These are phyloP conservation scores for Quercus dentata DNA, from an alignment of 306 rosid genomes.

Conservation along the genomic window DNA sequence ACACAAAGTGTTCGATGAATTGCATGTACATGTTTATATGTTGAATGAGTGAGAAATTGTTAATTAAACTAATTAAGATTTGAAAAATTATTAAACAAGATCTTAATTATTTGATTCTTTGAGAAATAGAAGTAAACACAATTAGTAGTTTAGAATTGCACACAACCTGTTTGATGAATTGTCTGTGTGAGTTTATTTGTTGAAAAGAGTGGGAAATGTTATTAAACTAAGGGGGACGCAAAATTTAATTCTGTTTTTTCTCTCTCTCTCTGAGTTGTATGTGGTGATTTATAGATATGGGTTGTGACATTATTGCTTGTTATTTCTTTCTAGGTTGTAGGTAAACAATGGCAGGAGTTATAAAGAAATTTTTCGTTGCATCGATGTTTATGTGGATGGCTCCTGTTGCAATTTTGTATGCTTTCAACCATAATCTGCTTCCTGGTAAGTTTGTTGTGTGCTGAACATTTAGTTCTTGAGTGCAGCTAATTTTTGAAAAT, in stretches of 20 bases:
- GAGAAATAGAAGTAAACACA: too few species aligned
- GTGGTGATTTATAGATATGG: neutral
- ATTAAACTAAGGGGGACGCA: neutral
- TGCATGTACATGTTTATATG: too few species aligned
- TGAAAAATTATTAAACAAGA: too few species aligned
- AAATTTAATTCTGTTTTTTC: neutral
- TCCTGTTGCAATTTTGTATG: conserved; percentile 71
- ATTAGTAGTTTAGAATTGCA: neutral
- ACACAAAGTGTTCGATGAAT: too few species aligned
- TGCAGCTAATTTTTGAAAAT: neutral
- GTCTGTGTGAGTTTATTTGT: neutral
- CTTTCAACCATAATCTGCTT: conserved; percentile 63
- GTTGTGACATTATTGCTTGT: neutral
- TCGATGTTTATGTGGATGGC: conserved; percentile 73
- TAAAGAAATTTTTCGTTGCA: conserved; percentile 62
- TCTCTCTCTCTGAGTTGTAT: neutral
- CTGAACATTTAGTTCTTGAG: neutral
- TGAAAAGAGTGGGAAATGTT: neutral
- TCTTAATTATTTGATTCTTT: too few species aligned
- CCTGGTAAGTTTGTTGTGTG: conserved; percentile 53
- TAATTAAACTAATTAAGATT: too few species aligned
- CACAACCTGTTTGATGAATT: neutral
- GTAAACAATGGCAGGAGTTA: conserved; percentile 50
- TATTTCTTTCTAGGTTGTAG: conserved; percentile 26
- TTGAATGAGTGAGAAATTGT: too few species aligned